These are phyloP conservation scores for Lagenaria siceraria DNA, from an alignment of 306 rosid genomes.

Conservation along the genomic window DNA sequence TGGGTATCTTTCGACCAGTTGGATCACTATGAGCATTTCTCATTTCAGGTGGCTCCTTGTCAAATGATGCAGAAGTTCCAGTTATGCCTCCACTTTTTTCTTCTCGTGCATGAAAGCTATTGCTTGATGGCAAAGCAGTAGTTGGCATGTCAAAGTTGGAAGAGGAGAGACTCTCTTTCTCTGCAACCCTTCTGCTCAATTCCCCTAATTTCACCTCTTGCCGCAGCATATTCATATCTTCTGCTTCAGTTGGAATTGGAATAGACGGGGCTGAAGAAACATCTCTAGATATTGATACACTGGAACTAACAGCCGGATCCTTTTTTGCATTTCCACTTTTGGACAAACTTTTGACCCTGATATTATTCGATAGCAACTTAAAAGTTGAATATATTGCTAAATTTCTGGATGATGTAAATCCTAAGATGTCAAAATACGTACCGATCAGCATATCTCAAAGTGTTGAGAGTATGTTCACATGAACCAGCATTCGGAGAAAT, in stretches of 20 bases:
- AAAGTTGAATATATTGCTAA: slow-evolving; percentile 8
- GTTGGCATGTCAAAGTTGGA: slow-evolving; percentile 52
- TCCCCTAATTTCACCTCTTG: slow-evolving; percentile 59
- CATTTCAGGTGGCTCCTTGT: slow-evolving; percentile 48
- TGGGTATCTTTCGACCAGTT: slow-evolving; percentile 38
- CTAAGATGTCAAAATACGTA: slow-evolving; percentile 16
- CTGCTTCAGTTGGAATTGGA: slow-evolving; percentile 34
- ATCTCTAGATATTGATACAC: slow-evolving; percentile 42
- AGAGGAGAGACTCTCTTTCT: slow-evolving; percentile 46
- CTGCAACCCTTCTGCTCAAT: slow-evolving; percentile 35
- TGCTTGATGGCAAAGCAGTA: slow-evolving; percentile 32
- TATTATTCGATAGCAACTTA: slow-evolving; percentile 13
- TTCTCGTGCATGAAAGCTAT: slow-evolving; percentile 32
- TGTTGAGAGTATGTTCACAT: slow-evolving; percentile 91
- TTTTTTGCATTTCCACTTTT: slow-evolving; percentile 76
- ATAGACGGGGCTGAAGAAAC: slow-evolving; percentile 37
- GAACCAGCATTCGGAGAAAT: slow-evolving; percentile 98
- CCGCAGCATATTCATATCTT: slow-evolving; percentile 41
- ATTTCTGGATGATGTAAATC: slow-evolving; percentile 1
- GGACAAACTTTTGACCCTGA: slow-evolving; percentile 93
- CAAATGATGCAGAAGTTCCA: slow-evolving; percentile 22
- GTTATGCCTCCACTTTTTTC: slow-evolving; percentile 41
- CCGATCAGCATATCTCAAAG: slow-evolving; percentile 98
- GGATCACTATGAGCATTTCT: slow-evolving; percentile 42
- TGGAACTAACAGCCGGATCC: slow-evolving; percentile 53